Percentiles rank a stretch among this genome's conserved stretches.
Evolutionary conservation across 1,284 basidiomycete species (phyloP).

Genomic region (Trichosporon faecale): DNA sequence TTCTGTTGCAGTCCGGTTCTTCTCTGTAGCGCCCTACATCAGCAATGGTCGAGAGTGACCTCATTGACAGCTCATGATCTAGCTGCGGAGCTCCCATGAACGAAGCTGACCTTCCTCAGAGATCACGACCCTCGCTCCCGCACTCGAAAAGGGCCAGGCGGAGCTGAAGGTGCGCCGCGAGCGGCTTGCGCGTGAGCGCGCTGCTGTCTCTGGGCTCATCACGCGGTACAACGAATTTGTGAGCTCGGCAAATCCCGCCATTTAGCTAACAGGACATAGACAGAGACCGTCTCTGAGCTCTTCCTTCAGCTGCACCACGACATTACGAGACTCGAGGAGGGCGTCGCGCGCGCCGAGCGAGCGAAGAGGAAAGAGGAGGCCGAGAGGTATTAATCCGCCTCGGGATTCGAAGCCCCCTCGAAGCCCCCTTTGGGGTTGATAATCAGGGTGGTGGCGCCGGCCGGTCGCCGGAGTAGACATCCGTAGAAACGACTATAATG

Average conservation of each 20-base stretch:
- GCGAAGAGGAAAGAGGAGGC: conserved; percentile 31
- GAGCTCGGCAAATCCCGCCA: conserved; percentile 11
- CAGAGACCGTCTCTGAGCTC: conserved; percentile 41
- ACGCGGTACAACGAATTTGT: conserved; percentile 43
- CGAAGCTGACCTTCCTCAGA: conserved; percentile 23
- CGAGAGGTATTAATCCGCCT: conserved; percentile 29
- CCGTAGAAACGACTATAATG: not conserved
- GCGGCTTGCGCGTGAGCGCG: conserved; percentile 26
- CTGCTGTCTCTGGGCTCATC: conserved; percentile 32
- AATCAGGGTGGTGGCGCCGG: not conserved
- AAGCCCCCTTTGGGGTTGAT: not conserved
- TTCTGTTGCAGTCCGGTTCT: too few relatives aligned
- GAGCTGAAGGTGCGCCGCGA: conserved; percentile 14
- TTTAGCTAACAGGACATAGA: conserved; percentile 27
- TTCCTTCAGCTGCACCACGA: conserved; percentile 44
- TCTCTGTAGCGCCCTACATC: too few relatives aligned
- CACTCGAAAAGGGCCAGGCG: conserved; percentile 23
- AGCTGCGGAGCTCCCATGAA: too few relatives aligned
- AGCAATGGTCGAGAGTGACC: too few relatives aligned
- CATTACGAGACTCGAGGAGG: conserved; percentile 39
- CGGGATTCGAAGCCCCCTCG: not conserved
- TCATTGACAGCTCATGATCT: too few relatives aligned
- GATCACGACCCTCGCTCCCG: conserved; percentile 29
- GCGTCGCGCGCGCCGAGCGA: conserved; percentile 34
- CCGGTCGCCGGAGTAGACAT: not conserved